Base-by-base conservation (phyloP, 768 basidiomycete genomes). In the Suillus alpinus region DNA sequence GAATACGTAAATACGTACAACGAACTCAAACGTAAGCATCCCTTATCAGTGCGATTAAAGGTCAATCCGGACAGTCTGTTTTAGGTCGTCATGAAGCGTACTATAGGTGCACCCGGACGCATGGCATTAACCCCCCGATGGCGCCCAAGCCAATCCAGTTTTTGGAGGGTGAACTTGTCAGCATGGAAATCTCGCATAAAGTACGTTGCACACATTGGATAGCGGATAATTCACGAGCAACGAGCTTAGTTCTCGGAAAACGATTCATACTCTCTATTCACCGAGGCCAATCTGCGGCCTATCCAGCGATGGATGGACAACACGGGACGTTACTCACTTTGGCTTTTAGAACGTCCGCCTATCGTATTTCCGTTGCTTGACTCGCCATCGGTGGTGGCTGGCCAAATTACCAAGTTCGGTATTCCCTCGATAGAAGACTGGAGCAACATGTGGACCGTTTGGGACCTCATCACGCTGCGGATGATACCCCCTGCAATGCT, bases 401-500 rank as follows among this genome's bases (percentile, higher is more conserved):
- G 70, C 14, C 37, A 67, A 47, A 36, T 51, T 29, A 14, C 20
- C 9, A 74, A 65, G 63, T 91, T 89, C 65, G 84, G 86, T 31
- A 69, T 93, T 20, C 96, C 97, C 0, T 82, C 81, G 7, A 67
- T 88, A 31, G 76, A 79, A 46, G 94, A 98, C 53, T 99, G 95
- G 94, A 74, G 84, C 55, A 78, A 81, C 41, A 74, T 96, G 57
- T 98, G 96, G 95, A 82, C 85, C 1, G 82, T 84, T 3, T 99
- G 95, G 96, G 94, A 98, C 71, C 85, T 81, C 50, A 78, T 95
- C 52, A 92, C 91, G 13, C 78, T 85, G 60, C 81, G 81, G 51
- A 96, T 98, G 94, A 94, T 98, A 58, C 89, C 94, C 0, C 77
- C 82, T 20, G 83, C 86, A 31, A 91, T 98, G 89, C 79, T 96